Evolutionary conservation across 1,284 basidiomycete species (phyloP).

Genomic region (Hymenochaete sp.): DNA sequence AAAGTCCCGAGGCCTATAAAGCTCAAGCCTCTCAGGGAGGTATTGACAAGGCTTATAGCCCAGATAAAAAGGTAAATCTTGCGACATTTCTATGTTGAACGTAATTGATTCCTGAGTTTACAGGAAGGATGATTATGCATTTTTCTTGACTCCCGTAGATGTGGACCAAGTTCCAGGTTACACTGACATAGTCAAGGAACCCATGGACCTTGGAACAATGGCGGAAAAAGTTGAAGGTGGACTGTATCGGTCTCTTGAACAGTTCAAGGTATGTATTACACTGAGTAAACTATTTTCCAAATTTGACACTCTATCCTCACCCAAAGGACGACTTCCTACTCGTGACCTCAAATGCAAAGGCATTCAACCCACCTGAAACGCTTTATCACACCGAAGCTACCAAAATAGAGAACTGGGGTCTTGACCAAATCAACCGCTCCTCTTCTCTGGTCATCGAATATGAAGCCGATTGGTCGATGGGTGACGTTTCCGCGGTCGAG

Average conservation of each 20-base stretch:
- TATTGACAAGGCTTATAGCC: conserved; percentile 51
- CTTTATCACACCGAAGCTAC: conserved; percentile 69
- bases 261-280: conserved; percentile 52
- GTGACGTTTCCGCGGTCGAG: conserved; percentile 63
- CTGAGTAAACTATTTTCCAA: not conserved
- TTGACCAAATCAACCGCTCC: conserved; percentile 64
- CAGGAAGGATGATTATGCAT: conserved; percentile 81
- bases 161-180: conserved; percentile 59
- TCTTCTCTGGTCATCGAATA: conserved; percentile 66
- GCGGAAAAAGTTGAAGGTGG: conserved; percentile 52
- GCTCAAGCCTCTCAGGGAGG: conserved; percentile 70
- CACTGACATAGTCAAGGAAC: conserved; percentile 53
- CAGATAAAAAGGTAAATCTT: conserved; percentile 63
- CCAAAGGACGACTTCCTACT: conserved; percentile 57
- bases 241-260: conserved; percentile 64
- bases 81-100: conserved; percentile 4
- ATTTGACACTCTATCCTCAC: not conserved
- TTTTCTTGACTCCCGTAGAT: conserved; percentile 71
- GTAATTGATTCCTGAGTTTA: not conserved
- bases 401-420: conserved; percentile 53
- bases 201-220: conserved; percentile 84
- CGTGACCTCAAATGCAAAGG: conserved; percentile 64
- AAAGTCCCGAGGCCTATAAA: conserved; percentile 47
- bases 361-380: conserved; percentile 62
- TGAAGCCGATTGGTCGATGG: conserved; percentile 76